phyloP scores from a whole-genome alignment of 2,329 filamentous ascomycete species.

The Fusarium sp. region DNA sequence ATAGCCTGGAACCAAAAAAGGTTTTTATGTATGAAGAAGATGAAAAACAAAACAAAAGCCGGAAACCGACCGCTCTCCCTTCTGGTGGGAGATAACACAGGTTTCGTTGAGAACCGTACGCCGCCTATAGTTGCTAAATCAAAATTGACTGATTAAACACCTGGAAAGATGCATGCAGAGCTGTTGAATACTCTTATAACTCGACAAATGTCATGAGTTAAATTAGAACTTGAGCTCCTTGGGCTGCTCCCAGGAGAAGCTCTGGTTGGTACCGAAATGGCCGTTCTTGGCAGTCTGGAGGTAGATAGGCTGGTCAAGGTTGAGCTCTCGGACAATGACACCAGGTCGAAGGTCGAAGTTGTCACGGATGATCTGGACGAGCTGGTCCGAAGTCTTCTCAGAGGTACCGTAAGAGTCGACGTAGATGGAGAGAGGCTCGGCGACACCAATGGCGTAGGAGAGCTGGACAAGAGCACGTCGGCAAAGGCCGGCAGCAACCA shows the following conservation, averaged over 20 bases:
- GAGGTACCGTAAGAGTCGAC: slow-evolving; percentile 98
- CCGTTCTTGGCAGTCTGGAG: slow-evolving; percentile 99
- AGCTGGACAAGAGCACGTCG: slow-evolving; percentile 96
- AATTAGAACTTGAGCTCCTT: slow-evolving; percentile 91
- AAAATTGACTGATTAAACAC: slow-evolving; percentile 54
- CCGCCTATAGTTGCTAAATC: slow-evolving; percentile 52
- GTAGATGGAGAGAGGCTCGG: slow-evolving; percentile 97
- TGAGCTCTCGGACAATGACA: slow-evolving; percentile 98
- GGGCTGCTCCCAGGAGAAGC: slow-evolving; percentile 98
- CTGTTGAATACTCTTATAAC: slow-evolving; percentile 55
- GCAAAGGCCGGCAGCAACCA: slow-evolving; percentile 87
- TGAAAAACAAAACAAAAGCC: slow-evolving; percentile 50
- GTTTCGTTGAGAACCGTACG: slow-evolving; percentile 62
- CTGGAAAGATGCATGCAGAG: slow-evolving; percentile 49
- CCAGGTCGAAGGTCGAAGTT: slow-evolving; percentile 99
- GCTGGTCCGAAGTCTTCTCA: slow-evolving; percentile 86
- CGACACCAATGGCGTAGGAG: slow-evolving; percentile 98
- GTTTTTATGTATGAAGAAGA: slow-evolving; percentile 36
- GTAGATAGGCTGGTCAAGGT: slow-evolving; percentile 97
- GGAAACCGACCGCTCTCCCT: slow-evolving; percentile 51
- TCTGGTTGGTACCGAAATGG: slow-evolving; percentile 97
- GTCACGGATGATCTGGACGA: slow-evolving; percentile 90
- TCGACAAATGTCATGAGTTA: slow-evolving; percentile 30
- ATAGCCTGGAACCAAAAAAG: slow-evolving; percentile 42
- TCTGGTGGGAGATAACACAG: slow-evolving; percentile 51